Percentiles rank a stretch among this genome's conserved stretches.
Conservation (phyloP, 768 basidiomycete species). For the Russula griseocarnosa region DNA sequence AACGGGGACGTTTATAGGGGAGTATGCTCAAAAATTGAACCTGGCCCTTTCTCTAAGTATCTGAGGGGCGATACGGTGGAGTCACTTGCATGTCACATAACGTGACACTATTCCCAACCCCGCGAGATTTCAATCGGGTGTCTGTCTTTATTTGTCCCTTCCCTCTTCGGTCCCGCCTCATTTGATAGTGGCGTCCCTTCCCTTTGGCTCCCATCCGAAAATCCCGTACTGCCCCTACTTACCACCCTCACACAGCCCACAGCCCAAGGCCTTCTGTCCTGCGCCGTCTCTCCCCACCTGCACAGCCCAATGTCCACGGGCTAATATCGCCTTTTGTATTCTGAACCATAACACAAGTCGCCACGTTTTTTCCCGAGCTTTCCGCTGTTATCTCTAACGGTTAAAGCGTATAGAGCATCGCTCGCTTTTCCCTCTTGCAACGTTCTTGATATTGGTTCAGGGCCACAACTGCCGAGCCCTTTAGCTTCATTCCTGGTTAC, state of each 20-base stretch:
- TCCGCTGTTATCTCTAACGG: neutral
- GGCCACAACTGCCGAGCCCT: no score
- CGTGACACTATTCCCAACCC: constrained; percentile 23
- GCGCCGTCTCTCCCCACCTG: neutral
- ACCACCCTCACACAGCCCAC: neutral
- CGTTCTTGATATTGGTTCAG: neutral
- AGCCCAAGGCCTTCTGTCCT: neutral
- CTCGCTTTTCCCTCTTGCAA: neutral
- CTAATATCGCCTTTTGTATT: neutral
- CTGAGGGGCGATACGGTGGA: constrained; percentile 29
- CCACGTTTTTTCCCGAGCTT: neutral
- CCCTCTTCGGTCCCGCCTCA: constrained; percentile 19
- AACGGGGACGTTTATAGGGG: constrained; percentile 24
- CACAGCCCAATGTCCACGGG: constrained; percentile 6
- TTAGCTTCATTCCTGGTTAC: neutral
- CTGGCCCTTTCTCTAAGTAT: constrained; percentile 17
- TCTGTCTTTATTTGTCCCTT: constrained; percentile 1
- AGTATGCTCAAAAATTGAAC: constrained; percentile 26
- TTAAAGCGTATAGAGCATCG: neutral
- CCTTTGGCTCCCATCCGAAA: neutral
- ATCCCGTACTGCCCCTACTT: neutral
- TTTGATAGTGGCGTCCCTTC: constrained; percentile 26
- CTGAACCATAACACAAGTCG: neutral
- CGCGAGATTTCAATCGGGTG: constrained; percentile 25
- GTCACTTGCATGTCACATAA: constrained; percentile 34